A percentile compares a stretch with the other conserved stretches of the same genome.
Conservation (phyloP, 208 protist genomes). For the Trypanosoma conorhini region DNA sequence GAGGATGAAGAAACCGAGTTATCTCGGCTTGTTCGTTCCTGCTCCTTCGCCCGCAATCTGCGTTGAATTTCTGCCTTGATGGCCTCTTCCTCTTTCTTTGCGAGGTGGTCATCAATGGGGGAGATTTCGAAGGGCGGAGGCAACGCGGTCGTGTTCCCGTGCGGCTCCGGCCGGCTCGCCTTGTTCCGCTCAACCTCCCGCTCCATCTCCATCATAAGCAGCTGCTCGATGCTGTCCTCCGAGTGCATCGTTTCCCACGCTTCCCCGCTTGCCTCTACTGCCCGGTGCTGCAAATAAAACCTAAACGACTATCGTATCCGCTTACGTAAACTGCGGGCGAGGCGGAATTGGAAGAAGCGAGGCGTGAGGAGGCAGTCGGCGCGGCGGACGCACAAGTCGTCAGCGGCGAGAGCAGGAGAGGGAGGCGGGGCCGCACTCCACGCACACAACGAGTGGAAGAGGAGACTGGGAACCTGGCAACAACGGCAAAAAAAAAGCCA, state of each 20-base stretch:
- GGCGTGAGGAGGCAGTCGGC: too few relatives aligned
- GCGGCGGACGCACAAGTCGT: not conserved
- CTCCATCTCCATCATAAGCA: conserved; percentile 86
- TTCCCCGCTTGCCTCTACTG: not conserved
- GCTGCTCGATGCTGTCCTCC: conserved; percentile 63
- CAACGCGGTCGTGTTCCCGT: conserved; percentile 8
- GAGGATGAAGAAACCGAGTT: not conserved
- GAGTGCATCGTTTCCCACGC: conserved; percentile 31
- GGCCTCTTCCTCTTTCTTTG: conserved; percentile 33
- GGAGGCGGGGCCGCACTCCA: not conserved
- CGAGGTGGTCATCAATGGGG: conserved; percentile 35
- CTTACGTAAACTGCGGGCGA: not conserved
- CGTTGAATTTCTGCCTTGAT: conserved; percentile 56
- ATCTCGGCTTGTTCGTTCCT: conserved; percentile 24
- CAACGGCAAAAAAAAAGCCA: too few relatives aligned
- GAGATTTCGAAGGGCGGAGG: conserved; percentile 48
- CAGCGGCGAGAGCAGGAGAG: conserved; percentile 2
- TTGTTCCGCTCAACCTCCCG: conserved; percentile 45
- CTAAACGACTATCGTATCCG: not conserved
- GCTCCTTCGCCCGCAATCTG: conserved; percentile 41
- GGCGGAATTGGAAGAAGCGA: too few relatives aligned
- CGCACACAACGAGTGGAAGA: too few relatives aligned
- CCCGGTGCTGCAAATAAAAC: not conserved
- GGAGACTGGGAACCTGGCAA: too few relatives aligned
- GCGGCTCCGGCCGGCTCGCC: conserved; percentile 9